phyloP scores from a whole-genome alignment of 305 asterid genomes.

The Fraxinus greggii region DNA sequence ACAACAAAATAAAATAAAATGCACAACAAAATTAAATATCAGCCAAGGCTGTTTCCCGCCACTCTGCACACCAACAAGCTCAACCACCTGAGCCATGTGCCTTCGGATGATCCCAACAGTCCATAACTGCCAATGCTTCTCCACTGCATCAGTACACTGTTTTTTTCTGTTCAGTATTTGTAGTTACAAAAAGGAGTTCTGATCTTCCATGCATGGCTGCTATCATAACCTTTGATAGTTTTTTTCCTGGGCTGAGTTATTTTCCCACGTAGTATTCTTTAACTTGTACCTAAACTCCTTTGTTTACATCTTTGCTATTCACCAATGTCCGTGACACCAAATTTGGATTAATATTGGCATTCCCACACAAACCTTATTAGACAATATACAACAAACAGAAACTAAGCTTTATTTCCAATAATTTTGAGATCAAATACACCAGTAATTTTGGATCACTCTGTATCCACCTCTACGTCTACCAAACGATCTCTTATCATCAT shows the following conservation, averaged over 20 bases:
- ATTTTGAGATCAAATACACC: neutral
- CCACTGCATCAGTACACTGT: neutral
- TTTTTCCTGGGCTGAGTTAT: neutral
- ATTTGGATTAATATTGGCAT: neutral
- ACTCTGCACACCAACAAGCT: neutral
- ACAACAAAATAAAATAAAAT: neutral
- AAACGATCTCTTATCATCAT: neutral
- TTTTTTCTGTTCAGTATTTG: neutral
- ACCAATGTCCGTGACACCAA: neutral
- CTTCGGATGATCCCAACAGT: neutral
- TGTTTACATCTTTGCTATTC: neutral
- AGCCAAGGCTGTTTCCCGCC: neutral
- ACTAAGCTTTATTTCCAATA: neutral
- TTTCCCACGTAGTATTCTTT: neutral
- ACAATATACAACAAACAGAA: neutral
- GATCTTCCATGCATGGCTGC: neutral
- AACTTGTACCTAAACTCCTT: neutral
- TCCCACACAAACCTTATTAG: neutral
- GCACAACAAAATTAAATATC: neutral
- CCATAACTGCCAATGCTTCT: neutral
- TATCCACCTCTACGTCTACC: neutral
- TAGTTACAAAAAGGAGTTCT: neutral
- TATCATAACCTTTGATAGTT: neutral
- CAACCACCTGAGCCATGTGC: neutral
- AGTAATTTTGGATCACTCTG: neutral